Evolutionary conservation across 306 rosid genomes (phyloP).

Genomic region (Ormosia emarginata): DNA sequence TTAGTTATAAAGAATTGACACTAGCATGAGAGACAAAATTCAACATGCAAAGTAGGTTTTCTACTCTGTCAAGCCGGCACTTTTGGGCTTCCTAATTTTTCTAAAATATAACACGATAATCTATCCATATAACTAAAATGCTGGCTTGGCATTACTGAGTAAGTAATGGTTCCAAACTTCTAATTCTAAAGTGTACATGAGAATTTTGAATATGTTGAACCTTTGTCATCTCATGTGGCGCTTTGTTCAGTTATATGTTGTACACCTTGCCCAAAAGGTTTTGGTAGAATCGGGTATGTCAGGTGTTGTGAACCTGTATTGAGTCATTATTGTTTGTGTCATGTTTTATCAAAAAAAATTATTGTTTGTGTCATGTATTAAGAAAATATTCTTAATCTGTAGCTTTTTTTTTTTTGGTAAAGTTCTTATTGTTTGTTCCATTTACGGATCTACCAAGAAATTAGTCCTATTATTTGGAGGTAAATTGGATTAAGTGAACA

Average conservation of each 20-base stretch:
- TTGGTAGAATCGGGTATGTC: neutral
- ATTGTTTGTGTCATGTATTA: neutral
- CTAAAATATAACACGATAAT: neutral
- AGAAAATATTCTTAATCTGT: neutral
- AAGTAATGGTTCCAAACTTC: neutral
- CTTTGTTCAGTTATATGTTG: neutral
- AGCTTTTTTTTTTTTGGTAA: neutral
- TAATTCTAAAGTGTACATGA: neutral
- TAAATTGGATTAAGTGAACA: conserved; percentile 1
- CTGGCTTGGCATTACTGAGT: neutral
- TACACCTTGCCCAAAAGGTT: neutral
- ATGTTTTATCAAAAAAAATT: too few relatives aligned
- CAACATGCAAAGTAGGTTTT: conserved; percentile 6
- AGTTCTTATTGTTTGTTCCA: neutral
- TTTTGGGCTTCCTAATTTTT: neutral
- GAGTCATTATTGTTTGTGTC: neutral
- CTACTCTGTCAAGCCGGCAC: neutral
- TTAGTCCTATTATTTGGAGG: neutral
- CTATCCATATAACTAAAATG: neutral
- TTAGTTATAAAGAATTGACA: neutral
- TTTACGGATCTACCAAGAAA: neutral
- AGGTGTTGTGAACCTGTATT: neutral
- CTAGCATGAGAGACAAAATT: neutral
- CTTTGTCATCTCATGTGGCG: neutral
- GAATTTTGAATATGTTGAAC: neutral